phyloP scores from a whole-genome alignment of 352 stramenopile genomes.

The Phytophthora aleatoria region DNA sequence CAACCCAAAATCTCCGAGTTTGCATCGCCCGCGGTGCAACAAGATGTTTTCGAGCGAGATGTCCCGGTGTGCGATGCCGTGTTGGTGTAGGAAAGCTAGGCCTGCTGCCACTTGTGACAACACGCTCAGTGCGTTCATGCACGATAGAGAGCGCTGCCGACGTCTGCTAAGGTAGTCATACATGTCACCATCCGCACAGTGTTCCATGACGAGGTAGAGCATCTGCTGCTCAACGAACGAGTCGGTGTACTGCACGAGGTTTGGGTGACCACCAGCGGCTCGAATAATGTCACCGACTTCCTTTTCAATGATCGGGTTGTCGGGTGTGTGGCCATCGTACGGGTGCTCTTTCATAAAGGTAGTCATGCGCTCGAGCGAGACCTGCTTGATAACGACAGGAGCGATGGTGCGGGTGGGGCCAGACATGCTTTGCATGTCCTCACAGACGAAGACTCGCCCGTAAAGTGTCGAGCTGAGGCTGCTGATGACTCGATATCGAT shows the following conservation, averaged over 20 bases:
- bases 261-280: slow-evolving; percentile 40
- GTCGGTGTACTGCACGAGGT: slow-evolving; percentile 51
- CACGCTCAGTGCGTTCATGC: slow-evolving; percentile 33
- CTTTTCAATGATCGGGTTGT: slow-evolving; percentile 52
- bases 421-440: slow-evolving; percentile 29
- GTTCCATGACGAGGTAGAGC: slow-evolving; percentile 54
- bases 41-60: slow-evolving; percentile 37
- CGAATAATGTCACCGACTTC: slow-evolving; percentile 39
- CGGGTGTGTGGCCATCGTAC: slow-evolving; percentile 21
- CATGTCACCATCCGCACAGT: slow-evolving; percentile 42
- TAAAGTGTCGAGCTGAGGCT: slow-evolving; percentile 54
- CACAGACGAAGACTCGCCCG: slow-evolving; percentile 49
- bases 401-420: not conserved
- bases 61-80: slow-evolving; percentile 39
- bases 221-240: slow-evolving; percentile 48
- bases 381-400: slow-evolving; percentile 47
- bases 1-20: slow-evolving; percentile 58
- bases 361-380: slow-evolving; percentile 41
- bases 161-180: slow-evolving; percentile 37
- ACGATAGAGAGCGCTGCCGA: slow-evolving; percentile 26
- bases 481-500: slow-evolving; percentile 37
- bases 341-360: slow-evolving; percentile 29
- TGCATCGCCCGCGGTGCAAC: slow-evolving; percentile 42
- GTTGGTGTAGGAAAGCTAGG: slow-evolving; percentile 35
- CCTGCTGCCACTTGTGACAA: slow-evolving; percentile 38